Conservation (phyloP, 495 filamentous ascomycete species). For the Parathielavia appendiculata region DNA sequence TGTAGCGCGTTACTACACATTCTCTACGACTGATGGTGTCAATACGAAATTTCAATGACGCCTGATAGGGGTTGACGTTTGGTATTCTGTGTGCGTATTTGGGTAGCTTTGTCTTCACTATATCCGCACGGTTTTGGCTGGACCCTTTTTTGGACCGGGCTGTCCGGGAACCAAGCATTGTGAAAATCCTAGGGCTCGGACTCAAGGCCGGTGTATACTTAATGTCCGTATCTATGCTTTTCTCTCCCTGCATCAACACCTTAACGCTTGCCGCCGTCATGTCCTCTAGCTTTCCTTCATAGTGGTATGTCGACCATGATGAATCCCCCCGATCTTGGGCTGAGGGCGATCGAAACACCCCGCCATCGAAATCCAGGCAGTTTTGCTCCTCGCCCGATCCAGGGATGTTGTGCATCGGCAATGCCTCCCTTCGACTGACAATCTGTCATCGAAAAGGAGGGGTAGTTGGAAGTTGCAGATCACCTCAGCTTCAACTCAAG, state of each 20-base stretch:
- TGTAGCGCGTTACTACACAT: constrained; percentile 1
- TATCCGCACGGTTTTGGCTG: constrained; percentile 5
- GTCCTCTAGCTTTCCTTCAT: too few species aligned
- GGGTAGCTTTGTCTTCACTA: constrained; percentile 4
- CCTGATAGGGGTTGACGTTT: constrained; percentile 23
- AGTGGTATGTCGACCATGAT: too few species aligned
- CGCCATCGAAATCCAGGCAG: too few species aligned
- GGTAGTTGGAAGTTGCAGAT: too few species aligned
- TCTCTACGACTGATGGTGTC: constrained; percentile 23
- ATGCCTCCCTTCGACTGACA: too few species aligned
- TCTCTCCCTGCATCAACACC: neutral
- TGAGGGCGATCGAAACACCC: too few species aligned
- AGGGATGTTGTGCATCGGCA: too few species aligned
- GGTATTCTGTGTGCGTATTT: constrained; percentile 7
- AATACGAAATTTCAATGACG: constrained; percentile 9
- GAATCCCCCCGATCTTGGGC: too few species aligned
- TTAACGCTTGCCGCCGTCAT: too few species aligned
- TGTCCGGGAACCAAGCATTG: neutral
- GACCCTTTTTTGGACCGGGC: constrained; percentile 1
- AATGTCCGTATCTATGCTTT: neutral
- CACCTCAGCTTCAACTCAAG: too few species aligned
- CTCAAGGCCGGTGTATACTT: constrained; percentile 3
- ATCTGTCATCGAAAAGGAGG: too few species aligned
- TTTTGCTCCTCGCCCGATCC: too few species aligned
- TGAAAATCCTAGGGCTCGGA: neutral